Percentiles rank a stretch among this genome's conserved stretches.
Evolutionary conservation across 257 asterid genomes (phyloP).

Genomic region (Rubia yunnanensis): DNA sequence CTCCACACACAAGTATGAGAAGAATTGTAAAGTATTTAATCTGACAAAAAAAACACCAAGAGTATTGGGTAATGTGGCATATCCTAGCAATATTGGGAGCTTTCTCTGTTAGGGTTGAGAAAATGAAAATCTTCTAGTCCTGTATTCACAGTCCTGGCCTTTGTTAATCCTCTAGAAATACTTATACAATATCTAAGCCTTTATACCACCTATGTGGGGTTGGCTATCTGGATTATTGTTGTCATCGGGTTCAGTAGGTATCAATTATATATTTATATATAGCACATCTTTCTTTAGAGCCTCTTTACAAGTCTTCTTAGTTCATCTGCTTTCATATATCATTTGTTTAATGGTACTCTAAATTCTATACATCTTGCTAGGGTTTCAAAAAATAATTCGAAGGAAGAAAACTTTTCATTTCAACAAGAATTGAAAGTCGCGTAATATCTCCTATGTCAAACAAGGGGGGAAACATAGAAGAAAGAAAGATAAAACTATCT

Average conservation of each 20-base stretch:
- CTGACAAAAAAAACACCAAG: not conserved
- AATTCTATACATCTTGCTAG: not conserved
- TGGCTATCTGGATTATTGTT: not conserved
- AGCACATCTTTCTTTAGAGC: not conserved
- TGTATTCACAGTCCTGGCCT: not conserved
- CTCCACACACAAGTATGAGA: not conserved
- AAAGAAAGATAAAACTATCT: not conserved
- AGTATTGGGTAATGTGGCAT: not conserved
- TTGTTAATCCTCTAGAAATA: not conserved
- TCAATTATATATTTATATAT: too few species aligned
- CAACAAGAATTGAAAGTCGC: not conserved
- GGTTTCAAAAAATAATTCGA: not conserved
- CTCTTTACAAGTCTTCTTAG: not conserved
- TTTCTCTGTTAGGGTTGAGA: not conserved
- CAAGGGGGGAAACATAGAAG: not conserved
- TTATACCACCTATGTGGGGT: not conserved
- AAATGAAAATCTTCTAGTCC: not conserved
- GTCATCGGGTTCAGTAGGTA: not conserved
- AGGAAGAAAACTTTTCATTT: not conserved
- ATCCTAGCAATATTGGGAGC: not conserved
- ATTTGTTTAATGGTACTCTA: too few species aligned
- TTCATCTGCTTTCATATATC: not conserved
- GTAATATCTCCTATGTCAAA: not conserved
- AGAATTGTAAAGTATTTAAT: not conserved
- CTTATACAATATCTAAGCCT: not conserved